A percentile compares a stretch with the other conserved stretches of the same genome.
Evolutionary conservation across 371 early-diverging fungal genomes (phyloP).

Genomic region (Mucor plumbeus): DNA sequence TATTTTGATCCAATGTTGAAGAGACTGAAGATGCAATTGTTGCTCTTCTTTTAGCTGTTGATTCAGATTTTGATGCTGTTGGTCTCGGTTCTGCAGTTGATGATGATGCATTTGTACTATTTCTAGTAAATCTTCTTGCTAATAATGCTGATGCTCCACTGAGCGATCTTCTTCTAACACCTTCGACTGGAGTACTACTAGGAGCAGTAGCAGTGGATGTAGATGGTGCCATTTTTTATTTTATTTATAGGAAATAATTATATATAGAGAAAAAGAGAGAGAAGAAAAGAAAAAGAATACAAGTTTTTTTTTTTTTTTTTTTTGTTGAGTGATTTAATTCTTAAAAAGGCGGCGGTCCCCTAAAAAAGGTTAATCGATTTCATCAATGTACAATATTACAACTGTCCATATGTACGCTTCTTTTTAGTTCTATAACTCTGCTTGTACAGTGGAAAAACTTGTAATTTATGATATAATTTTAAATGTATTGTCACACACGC

Average conservation of each 20-base stretch:
- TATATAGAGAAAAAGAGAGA: neutral
- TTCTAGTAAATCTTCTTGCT: conserved; percentile 22
- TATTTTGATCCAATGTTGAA: neutral
- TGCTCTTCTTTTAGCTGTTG: neutral
- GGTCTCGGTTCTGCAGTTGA: neutral
- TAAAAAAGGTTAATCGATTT: neutral
- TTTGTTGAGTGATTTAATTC: conserved; percentile 4
- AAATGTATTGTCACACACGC: conserved; percentile 2
- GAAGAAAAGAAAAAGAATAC: conserved; percentile 5
- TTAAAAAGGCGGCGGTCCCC: conserved; percentile 5
- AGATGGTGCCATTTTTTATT: conserved; percentile 31
- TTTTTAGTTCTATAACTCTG: neutral
- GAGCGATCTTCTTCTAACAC: conserved; percentile 22
- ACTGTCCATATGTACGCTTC: neutral
- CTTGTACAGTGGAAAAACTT: neutral
- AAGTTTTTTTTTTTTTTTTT: neutral
- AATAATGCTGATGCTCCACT: conserved; percentile 17
- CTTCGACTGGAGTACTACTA: conserved; percentile 5
- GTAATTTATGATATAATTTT: neutral
- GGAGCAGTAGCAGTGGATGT: conserved; percentile 32
- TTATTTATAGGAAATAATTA: neutral
- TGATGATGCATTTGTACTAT: neutral
- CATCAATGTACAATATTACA: neutral
- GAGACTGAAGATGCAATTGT: conserved; percentile 8
- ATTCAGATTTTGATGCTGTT: neutral